A percentile compares a stretch with the other conserved stretches of the same genome.
These are phyloP conservation scores for Scedosporium apiospermum DNA, from an alignment of 2,329 filamentous ascomycete genomes.

Conservation along the genomic window DNA sequence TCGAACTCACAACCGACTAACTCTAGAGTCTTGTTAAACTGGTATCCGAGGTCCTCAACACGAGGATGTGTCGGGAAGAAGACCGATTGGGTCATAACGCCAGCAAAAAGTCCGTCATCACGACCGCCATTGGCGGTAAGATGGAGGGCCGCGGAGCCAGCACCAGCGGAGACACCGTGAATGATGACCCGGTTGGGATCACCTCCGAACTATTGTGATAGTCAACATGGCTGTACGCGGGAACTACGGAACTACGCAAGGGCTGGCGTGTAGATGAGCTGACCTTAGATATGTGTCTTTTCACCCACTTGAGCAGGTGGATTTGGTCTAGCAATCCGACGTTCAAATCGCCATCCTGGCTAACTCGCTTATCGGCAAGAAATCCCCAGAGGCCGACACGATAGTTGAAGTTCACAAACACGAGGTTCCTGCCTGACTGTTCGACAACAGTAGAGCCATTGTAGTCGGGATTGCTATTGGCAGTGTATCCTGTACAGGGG, in stretches of 20 bases:
- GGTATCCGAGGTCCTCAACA: conserved; percentile 35
- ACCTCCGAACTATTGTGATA: conserved; percentile 38
- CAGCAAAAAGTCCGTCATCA: conserved; percentile 34
- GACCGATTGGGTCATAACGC: conserved; percentile 34
- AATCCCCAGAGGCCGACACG: conserved; percentile 55
- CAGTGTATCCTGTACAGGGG: conserved; percentile 20
- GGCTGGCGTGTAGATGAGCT: not conserved
- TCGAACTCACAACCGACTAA: conserved; percentile 25
- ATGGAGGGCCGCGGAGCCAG: conserved; percentile 47
- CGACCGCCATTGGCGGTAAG: conserved; percentile 35
- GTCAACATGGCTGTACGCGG: not conserved
- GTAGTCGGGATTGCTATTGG: conserved; percentile 22
- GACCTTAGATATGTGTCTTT: conserved; percentile 25
- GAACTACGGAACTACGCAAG: not conserved
- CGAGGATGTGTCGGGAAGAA: conserved; percentile 40
- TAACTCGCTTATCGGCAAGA: conserved; percentile 46
- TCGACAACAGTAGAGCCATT: conserved; percentile 29
- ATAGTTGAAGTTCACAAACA: conserved; percentile 55
- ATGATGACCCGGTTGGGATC: conserved; percentile 50
- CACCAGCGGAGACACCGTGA: conserved; percentile 53
- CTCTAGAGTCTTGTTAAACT: conserved; percentile 29
- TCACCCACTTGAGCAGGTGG: conserved; percentile 50
- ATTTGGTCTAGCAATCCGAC: conserved; percentile 56
- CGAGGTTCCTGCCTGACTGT: conserved; percentile 32
- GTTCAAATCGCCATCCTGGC: conserved; percentile 48